These are phyloP conservation scores for Mesembryanthemum crystallinum DNA, from an alignment of 148 eudicot species.

Conservation along the genomic window DNA sequence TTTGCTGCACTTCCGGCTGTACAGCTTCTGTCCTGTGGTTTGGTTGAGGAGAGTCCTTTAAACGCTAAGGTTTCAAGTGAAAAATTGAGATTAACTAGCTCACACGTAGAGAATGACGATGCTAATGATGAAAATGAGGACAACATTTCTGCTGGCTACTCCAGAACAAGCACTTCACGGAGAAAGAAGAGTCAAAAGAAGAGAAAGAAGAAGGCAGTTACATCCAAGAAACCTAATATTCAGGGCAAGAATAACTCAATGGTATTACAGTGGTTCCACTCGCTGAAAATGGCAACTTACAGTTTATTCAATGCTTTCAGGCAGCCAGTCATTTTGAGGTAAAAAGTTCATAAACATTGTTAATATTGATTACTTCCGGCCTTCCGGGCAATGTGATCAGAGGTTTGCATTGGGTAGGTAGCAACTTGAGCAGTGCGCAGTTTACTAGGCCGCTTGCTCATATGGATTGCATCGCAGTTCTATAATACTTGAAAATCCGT, in stretches of 20 bases:
- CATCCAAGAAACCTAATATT: conserved; percentile 27
- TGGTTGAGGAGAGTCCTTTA: conserved; percentile 57
- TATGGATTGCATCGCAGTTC: background rate
- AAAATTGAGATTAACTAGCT: conserved; percentile 30
- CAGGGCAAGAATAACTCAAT: conserved; percentile 41
- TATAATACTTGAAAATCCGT: background rate
- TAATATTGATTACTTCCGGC: background rate
- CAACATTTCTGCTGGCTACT: conserved; percentile 30
- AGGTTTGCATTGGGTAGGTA: background rate
- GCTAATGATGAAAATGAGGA: conserved; percentile 30
- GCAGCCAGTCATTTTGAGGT: conserved; percentile 88
- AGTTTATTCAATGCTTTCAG: conserved; percentile 68
- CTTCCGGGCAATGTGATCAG: background rate
- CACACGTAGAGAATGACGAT: conserved; percentile 35
- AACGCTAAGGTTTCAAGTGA: conserved; percentile 32
- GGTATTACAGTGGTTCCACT: conserved; percentile 45
- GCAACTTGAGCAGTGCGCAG: background rate
- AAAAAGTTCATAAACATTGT: conserved; percentile 13
- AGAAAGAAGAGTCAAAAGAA: conserved; percentile 60
- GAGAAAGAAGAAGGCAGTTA: conserved; percentile 26
- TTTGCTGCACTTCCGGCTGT: conserved; percentile 73
- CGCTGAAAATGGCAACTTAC: conserved; percentile 64
- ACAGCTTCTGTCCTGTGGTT: conserved; percentile 80
- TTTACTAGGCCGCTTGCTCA: background rate
- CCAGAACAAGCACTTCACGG: conserved; percentile 41